Evolutionary conservation across 768 basidiomycete species (phyloP), one percentile per base, ranked within the genome.

Genomic region (Termitomyces sp.): DNA sequence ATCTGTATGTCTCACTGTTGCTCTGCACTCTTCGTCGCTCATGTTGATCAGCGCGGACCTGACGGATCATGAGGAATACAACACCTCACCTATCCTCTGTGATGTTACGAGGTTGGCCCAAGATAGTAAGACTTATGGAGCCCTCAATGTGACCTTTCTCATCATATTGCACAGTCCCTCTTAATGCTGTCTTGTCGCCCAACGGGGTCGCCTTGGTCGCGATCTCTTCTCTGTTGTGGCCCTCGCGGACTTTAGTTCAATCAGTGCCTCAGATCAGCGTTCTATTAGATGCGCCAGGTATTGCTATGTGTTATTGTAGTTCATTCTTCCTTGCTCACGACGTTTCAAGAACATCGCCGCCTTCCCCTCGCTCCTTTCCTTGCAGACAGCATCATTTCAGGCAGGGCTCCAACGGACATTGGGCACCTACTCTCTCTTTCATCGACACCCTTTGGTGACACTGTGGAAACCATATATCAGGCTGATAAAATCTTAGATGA

Each of bases 201-300:
- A 90, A 87, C 62, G 71, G 76, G 49, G 69, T 73, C 11, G 72
- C 89, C 40, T 58, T 89, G 9, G 86, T 82, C 62, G 77, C 80
- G 8, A 60, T 80, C 4, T 78, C 86, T 5, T 76, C 79, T 1
- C 74, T 81, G 35, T 60, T 73, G 29, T 74, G 71, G 60, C 63
- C 73, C 12, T 59, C 69, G 12, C 74, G 73, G 61, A 75, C 71
- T 23, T 66, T 76, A 23, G 68, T 84, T 3, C 76, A 84, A 56
- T 44, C 66, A 40, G 67, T 83, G 27, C 85, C 85, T 10, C 72
- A 66, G 58, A 67, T 63, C 40, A 67, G 60, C 42, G 32, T 27
- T 44, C 42, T 27, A 5, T 45, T 17, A 21, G 57, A 64, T 40
- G n/a, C 47, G 27, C 51, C 62, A 48, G 62, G 65, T 68, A 49